Evolutionary conservation across 768 basidiomycete species (phyloP), one percentile per base, ranked within the genome.

Genomic region (Terana coerulea): DNA sequence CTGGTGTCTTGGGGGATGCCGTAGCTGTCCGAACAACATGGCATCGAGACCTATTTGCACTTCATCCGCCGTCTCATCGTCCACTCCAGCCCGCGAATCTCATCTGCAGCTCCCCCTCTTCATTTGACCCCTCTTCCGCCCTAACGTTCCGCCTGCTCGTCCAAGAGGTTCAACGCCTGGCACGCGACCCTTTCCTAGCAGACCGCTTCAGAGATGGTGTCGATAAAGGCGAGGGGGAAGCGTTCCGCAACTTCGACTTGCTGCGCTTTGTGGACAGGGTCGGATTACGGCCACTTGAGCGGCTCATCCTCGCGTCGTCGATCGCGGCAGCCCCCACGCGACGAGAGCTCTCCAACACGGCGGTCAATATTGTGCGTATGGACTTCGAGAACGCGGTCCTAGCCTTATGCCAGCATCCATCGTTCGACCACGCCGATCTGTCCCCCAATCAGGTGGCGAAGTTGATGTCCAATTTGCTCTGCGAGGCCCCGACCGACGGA

Each of bases 1-100:
- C 28, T 33, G 28, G 44, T 25, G 30, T 46, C 42, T 40, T 39
- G 24, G 25, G 45, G 29, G 56, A 29, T 26, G 37, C 33, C 60
- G 42, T 70, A 98, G 95, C 83, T 98, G 63, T 91, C 92, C 57
- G 94, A 98, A 67, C 90, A 94, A 65, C 93, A 98, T 79, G 94
- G 95, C 52, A 79, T 93, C 62, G 95, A 97, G 71, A 97, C 94
- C 52, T 97, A 98, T 72, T 81, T 93, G 57, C 95, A 99, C 71
- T 97, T 97, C 75, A 91, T 99, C 59, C 91, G 95, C 55, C 88
- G 95, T 56, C 87, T 97, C 69, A 91, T 98, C 65, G 83, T 88
- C 47, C 89, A 92, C 60, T 91, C 91, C 21, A 86, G 89, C 70
- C 73, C 80, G 44, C 80, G 89, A 54, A 77, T 88, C 37, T 66